Evolutionary conservation across 2,329 filamentous ascomycete species (phyloP), one percentile per base, ranked within the genome.

Genomic region (Penicillium sp.): DNA sequence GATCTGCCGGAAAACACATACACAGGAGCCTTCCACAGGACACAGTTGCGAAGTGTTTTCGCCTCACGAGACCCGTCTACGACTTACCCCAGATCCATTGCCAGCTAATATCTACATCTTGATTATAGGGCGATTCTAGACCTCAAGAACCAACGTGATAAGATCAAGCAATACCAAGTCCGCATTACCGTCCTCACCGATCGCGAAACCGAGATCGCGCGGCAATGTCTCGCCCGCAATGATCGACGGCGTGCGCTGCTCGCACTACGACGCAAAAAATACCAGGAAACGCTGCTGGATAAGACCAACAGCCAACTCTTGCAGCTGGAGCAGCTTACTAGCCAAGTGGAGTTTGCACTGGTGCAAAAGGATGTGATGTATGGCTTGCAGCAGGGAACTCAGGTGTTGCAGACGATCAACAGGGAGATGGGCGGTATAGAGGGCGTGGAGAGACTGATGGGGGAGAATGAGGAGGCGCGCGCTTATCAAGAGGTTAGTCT

Each of bases 281-380:
- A 96, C 79, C 94, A 99, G 72, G 89, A 97, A 72, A 87, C 89
- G 24, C 81, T 97, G 21, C 81, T 97, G 12, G 80, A 83, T 55
- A 93, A 95, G 77, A 96, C 93, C 12, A 93, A 99, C 74, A 84
- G 85, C 51, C 93, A 97, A 76, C 83, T 99, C n/a, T 90, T 89
- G 61, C 90, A 96, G 74, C 80, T 99, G 18, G 92, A 99, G 77
- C 85, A 90, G 68, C 78, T 99, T 61, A 94, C 90, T 8, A 84
- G 85, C 50, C 91, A 85, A 69, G 91, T 99, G 65, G 94, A 99
- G 75, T 99, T 99, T 74, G 90, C 94, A 36, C 83, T 93, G 24
- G 94, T 99, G 61, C 93, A 97, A 72, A 97, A 96, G 76, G 94
- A 97, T 76, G 88, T 99, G 34, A 71, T 99, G 4, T 96, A 89